Evolutionary conservation across 768 basidiomycete genomes (phyloP).

Genomic region (Russula sp.): DNA sequence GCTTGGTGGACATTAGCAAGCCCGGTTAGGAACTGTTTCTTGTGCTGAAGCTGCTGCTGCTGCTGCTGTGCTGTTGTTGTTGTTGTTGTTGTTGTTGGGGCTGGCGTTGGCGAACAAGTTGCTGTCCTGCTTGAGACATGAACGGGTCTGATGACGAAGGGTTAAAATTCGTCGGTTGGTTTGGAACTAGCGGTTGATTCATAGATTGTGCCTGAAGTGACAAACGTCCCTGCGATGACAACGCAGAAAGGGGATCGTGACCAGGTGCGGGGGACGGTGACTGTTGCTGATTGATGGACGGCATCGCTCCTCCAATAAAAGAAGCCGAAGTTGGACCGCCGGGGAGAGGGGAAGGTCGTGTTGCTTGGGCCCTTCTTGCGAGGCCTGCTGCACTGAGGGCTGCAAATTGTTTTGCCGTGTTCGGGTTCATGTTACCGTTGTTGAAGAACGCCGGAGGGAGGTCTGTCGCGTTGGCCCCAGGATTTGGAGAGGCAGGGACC

Average conservation of each 20-base stretch:
- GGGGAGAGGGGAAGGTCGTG: slow-evolving; percentile 37
- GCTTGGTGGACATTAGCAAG: slow-evolving; percentile 59
- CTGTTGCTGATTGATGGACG: slow-evolving; percentile 35
- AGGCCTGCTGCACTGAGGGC: slow-evolving; percentile 64
- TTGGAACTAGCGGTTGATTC: slow-evolving; percentile 41
- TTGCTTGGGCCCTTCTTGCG: slow-evolving; percentile 50
- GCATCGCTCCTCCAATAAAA: slow-evolving; percentile 54
- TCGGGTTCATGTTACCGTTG: slow-evolving; percentile 51
- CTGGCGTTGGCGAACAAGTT: slow-evolving; percentile 36
- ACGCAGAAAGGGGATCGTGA: slow-evolving; percentile 33
- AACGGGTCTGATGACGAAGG: slow-evolving; percentile 28
- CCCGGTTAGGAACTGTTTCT: slow-evolving; percentile 55
- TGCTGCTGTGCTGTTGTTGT: too few relatives aligned
- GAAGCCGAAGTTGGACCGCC: slow-evolving; percentile 66
- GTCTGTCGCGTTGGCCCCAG: slow-evolving; percentile 19
- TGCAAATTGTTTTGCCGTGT: slow-evolving; percentile 77
- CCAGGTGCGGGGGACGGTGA: slow-evolving; percentile 30
- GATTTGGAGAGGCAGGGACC: slow-evolving; percentile 24
- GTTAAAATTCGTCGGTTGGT: slow-evolving; percentile 20
- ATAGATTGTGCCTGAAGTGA: slow-evolving; percentile 37
- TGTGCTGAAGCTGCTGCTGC: slow-evolving; percentile 39
- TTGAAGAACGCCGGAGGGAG: slow-evolving; percentile 15
- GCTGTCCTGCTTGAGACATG: slow-evolving; percentile 38
- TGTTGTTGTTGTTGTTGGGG: slow-evolving; percentile 39
- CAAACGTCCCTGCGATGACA: slow-evolving; percentile 29